These are phyloP conservation scores for Penicillium roqueforti DNA, from an alignment of 495 filamentous ascomycete genomes.

Conservation along the genomic window DNA sequence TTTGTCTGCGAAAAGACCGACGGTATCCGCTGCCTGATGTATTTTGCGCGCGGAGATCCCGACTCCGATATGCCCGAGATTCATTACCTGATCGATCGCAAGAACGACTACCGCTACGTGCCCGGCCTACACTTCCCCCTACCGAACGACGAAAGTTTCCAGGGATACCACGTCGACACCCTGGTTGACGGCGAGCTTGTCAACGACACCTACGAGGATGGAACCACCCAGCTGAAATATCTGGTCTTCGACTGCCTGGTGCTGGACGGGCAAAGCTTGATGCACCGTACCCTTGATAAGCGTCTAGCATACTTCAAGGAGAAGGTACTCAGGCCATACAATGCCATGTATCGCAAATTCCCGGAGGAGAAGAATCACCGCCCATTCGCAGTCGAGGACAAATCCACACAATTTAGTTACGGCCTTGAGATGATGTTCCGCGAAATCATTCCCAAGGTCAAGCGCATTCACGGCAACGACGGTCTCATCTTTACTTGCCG, in stretches of 20 bases:
- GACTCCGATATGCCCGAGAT: slow-evolving; percentile 50
- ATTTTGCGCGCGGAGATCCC: slow-evolving; percentile 59
- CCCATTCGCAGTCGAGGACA: slow-evolving; percentile 77
- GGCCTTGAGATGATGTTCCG: slow-evolving; percentile 87
- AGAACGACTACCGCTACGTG: slow-evolving; percentile 92
- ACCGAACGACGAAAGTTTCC: slow-evolving; percentile 51
- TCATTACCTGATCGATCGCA: slow-evolving; percentile 89
- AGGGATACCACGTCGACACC: slow-evolving; percentile 70
- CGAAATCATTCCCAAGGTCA: slow-evolving; percentile 72
- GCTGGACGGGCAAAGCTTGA: slow-evolving; percentile 69
- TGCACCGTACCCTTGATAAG: slow-evolving; percentile 79
- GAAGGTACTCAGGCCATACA: slow-evolving; percentile 75
- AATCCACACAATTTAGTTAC: slow-evolving; percentile 83
- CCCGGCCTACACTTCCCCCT: slow-evolving; percentile 75
- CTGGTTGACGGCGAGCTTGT: slow-evolving; percentile 93
- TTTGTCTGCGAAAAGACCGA: slow-evolving; percentile 98
- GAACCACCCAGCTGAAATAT: slow-evolving; percentile 65
- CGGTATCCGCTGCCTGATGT: slow-evolving; percentile 90
- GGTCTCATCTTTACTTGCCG: slow-evolving; percentile 95
- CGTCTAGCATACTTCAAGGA: slow-evolving; percentile 81
- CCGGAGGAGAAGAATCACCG: slow-evolving; percentile 66
- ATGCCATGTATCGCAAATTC: slow-evolving; percentile 60
- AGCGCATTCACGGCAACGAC: slow-evolving; percentile 78
- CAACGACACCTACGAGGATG: slow-evolving; percentile 62
- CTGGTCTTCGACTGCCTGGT: slow-evolving; percentile 91